Base-by-base conservation (phyloP, 768 basidiomycete genomes). In the Suillus variegatus region DNA sequence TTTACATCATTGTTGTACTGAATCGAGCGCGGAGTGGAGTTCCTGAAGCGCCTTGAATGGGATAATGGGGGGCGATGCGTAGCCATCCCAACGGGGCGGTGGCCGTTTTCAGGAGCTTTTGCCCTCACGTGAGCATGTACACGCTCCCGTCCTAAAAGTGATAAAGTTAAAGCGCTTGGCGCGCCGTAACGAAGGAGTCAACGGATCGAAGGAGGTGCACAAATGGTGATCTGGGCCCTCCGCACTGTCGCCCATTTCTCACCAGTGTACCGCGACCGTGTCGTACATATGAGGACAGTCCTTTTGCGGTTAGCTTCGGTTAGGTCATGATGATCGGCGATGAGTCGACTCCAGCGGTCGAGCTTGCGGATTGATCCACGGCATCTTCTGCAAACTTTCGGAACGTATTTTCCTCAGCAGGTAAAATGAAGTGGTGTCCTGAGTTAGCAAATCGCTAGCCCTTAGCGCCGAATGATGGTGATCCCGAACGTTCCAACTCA, bases 61-160 rank as follows among this genome's bases (percentile, higher is more conserved):
- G 72, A 65, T 77, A 77, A 28, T 73, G 77, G 5, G 32, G 14
- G 79, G 75, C 65, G 80, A 82, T 58, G 76, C 75, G 75, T 71
- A 74, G 73, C 64, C 74, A 75, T 76, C 74, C 68, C 66, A 61
- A 75, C 74, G 43, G 56, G 16, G 55, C 55, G 65, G 64, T 70
- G 63, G 62, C 71, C 61, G 68, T 57, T 9, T 58, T 41, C 44
- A 61, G 38, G 18, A n/a, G 20, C 38, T 16, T 40, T 13, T 32
- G 10, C 3, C 25, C 41, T 43, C 58, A 60, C 28, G 41, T 60
- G 41, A 18, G 14, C 22, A 32, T 13, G 5, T 28, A 20, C 41
- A 60, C 41, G 25, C 40, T 25, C 22, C 41, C 58, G 28, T 38
- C 36, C 58, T 25, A 20, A 43, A 41, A 13, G 57, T 60, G 58